Conservation (phyloP, 2,329 filamentous ascomycete species). For the Microdochium paspali region DNA sequence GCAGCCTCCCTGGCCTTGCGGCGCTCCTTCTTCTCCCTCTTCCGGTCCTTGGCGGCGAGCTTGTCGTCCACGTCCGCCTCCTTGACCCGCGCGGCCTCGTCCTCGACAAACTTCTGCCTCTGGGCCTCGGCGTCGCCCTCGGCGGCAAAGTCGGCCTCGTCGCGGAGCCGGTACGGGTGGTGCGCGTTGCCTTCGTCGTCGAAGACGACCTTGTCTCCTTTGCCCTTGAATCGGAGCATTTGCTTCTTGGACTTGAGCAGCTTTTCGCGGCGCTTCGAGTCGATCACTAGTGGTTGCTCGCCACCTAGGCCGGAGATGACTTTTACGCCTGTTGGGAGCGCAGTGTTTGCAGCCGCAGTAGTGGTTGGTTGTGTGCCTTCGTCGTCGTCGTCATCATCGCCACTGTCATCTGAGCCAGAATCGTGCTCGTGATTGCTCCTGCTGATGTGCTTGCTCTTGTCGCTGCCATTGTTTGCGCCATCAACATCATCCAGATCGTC, state of each 20-base stretch:
- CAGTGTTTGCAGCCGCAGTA: not conserved
- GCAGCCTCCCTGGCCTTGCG: constrained; percentile 56
- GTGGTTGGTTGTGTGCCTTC: not conserved
- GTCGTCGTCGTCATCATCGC: constrained; percentile 7
- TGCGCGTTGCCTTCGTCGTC: constrained; percentile 86
- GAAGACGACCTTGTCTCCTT: constrained; percentile 76
- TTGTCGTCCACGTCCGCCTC: constrained; percentile 79
- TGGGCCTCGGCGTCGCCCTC: constrained; percentile 70
- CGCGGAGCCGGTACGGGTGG: constrained; percentile 78
- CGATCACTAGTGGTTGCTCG: constrained; percentile 69
- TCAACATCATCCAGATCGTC: constrained; percentile 55
- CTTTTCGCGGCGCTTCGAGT: constrained; percentile 93
- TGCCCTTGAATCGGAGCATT: constrained; percentile 81
- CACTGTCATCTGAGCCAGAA: constrained; percentile 19
- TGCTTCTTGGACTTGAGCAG: constrained; percentile 93
- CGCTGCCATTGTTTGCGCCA: constrained; percentile 28
- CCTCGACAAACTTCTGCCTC: constrained; percentile 66
- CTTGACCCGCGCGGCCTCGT: constrained; percentile 61
- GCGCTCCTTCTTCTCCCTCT: constrained; percentile 65
- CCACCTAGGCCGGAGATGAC: constrained; percentile 58
- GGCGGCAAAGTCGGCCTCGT: constrained; percentile 70
- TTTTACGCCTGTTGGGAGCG: constrained; percentile 31
- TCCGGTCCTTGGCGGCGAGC: constrained; percentile 67
- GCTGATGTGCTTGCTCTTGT: not conserved
- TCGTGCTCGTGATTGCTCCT: constrained; percentile 26